These are phyloP conservation scores for Colletotrichum euphorbiae DNA, from an alignment of 2,329 filamentous ascomycete species.

Conservation along the genomic window DNA sequence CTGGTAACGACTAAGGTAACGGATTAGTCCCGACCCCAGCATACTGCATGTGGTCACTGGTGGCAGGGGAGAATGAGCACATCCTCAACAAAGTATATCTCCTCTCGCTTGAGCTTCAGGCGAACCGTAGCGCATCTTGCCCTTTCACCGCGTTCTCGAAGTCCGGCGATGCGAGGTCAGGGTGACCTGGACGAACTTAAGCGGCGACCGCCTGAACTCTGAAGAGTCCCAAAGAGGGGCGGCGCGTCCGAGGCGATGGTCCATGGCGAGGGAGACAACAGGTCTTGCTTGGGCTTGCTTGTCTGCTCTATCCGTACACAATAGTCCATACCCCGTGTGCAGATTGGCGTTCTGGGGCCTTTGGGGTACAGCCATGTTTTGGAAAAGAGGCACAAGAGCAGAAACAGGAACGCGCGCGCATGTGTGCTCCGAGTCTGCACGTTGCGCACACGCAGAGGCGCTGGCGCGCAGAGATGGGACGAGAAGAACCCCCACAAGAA, in stretches of 20 bases:
- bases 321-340: too few species aligned
- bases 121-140: not conserved
- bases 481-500: conserved; percentile 27
- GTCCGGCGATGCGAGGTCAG: not conserved
- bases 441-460: conserved; percentile 1
- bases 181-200: conserved; percentile 8
- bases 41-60: conserved; percentile 14
- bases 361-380: conserved; percentile 24
- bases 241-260: conserved; percentile 15
- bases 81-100: conserved; percentile 24
- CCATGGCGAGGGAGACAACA: conserved; percentile 21
- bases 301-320: too few species aligned
- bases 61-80: conserved; percentile 30
- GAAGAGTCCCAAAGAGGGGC: not conserved
- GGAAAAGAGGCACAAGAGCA: conserved; percentile 14
- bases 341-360: not conserved
- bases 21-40: conserved; percentile 32
- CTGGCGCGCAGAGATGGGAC: conserved; percentile 18
- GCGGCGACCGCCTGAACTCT: conserved; percentile 9
- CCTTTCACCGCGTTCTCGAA: not conserved
- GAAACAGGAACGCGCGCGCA: conserved; percentile 31
- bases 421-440: conserved; percentile 24
- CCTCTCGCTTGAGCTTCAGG: conserved; percentile 15
- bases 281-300: conserved; percentile 2
- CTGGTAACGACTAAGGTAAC: conserved; percentile 20